phyloP scores from a whole-genome alignment of 2,329 filamentous ascomycete genomes.

The Chrysoporthe austroafricana region DNA sequence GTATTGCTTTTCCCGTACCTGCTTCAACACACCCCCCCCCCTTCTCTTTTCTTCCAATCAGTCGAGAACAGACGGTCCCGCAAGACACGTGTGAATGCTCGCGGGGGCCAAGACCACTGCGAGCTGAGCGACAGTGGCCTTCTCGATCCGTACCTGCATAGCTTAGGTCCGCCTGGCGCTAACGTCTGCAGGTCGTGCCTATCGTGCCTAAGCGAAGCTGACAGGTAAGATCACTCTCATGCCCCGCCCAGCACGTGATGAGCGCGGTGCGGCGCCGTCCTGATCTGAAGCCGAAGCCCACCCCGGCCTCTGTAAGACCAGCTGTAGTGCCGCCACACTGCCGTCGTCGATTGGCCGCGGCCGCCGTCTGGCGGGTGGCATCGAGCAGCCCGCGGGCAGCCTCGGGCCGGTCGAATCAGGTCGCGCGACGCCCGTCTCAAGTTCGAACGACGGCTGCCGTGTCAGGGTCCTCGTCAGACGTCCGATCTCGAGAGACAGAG shows the following conservation, averaged over 20 bases:
- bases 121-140: background rate
- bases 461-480: background rate
- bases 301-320: background rate
- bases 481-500: background rate
- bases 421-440: background rate
- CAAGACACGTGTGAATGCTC: background rate
- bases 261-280: background rate
- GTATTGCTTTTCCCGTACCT: background rate
- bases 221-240: constrained; percentile 9
- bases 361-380: background rate
- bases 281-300: background rate
- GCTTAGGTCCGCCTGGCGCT: constrained; percentile 4
- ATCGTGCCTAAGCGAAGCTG: constrained; percentile 27
- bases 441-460: background rate
- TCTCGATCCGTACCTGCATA: constrained; percentile 23
- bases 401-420: constrained; percentile 6
- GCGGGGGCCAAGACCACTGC: background rate
- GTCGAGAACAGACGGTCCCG: background rate
- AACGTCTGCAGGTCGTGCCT: constrained; percentile 1
- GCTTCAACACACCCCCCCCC: background rate
- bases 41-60: background rate
- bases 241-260: constrained; percentile 22
- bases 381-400: background rate
- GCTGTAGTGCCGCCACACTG: background rate
- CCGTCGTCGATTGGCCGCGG: constrained; percentile 5